These are phyloP conservation scores for Zostera marina DNA, from an alignment of 116 monocot species.

Conservation along the genomic window DNA sequence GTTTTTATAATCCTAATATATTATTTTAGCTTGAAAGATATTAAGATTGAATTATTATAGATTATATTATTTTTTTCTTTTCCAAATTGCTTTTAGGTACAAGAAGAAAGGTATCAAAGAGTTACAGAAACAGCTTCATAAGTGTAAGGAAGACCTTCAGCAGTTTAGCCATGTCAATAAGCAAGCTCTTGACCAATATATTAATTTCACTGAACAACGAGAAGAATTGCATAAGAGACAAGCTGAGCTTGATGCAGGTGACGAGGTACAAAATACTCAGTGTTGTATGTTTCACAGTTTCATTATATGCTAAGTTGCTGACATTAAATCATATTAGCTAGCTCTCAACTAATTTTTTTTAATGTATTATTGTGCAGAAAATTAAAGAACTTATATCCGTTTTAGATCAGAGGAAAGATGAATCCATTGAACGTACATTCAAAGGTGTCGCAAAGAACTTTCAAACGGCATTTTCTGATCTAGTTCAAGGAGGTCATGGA, in stretches of 20 bases:
- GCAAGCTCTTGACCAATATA: conserved; percentile 96
- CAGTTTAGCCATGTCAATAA: conserved; percentile 99
- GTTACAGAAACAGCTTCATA: conserved; percentile 79
- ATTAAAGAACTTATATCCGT: conserved; percentile 89
- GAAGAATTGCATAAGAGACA: conserved; percentile 78
- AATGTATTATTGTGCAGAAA: conserved; percentile 47
- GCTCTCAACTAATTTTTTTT: too few species aligned
- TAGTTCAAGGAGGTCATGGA: conserved; percentile 96
- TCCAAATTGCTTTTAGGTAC: conserved; percentile 28
- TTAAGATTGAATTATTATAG: neutral
- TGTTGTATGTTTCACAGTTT: neutral
- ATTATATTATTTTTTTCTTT: conserved; percentile 4
- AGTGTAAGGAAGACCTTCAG: conserved; percentile 79
- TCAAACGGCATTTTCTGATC: conserved; percentile 88
- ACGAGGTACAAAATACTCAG: conserved; percentile 24
- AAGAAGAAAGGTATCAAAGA: conserved; percentile 81
- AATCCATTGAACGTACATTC: conserved; percentile 96
- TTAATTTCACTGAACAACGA: conserved; percentile 92
- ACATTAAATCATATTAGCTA: neutral
- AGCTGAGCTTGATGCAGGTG: conserved; percentile 88
- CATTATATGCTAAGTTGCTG: neutral
- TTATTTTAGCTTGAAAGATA: too few species aligned
- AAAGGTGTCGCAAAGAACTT: conserved; percentile 98
- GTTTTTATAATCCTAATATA: too few species aligned
- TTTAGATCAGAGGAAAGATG: conserved; percentile 94